A percentile compares a stretch with the other conserved stretches of the same genome.
Evolutionary conservation across 345 rosid genomes (phyloP).

Genomic region (Hibiscus syriacus): DNA sequence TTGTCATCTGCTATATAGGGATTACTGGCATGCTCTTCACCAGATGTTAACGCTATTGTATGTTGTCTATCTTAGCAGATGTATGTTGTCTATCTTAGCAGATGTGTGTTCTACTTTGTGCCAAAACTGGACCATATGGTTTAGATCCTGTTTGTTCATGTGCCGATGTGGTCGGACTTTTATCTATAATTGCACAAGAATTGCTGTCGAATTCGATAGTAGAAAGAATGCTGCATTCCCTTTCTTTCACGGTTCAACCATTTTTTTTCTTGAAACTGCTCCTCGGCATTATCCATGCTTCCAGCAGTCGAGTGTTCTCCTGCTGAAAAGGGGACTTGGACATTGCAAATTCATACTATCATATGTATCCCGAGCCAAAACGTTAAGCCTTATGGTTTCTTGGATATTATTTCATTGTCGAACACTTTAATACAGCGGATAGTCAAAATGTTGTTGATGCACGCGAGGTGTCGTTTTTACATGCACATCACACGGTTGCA

Average conservation of each 20-base stretch:
- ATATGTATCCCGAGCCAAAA: conserved; percentile 70
- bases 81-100: conserved; percentile 89
- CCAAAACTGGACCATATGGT: neutral
- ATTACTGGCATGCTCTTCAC: conserved; percentile 82
- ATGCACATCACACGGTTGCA: neutral
- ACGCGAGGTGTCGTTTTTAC: neutral
- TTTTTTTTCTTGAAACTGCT: neutral
- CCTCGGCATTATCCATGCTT: conserved; percentile 71
- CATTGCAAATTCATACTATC: conserved; percentile 76
- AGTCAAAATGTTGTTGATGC: too few relatives aligned
- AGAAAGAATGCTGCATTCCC: neutral
- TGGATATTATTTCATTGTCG: too few relatives aligned
- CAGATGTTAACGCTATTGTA: conserved; percentile 56
- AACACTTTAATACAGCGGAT: too few relatives aligned
- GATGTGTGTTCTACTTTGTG: conserved; percentile 48
- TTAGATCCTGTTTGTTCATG: neutral
- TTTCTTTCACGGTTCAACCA: neutral
- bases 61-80: too few relatives aligned
- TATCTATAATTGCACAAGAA: neutral
- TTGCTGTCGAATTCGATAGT: neutral
- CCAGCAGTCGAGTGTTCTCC: conserved; percentile 80
- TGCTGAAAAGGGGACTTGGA: conserved; percentile 36
- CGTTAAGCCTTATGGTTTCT: conserved; percentile 1
- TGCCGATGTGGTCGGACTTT: neutral
- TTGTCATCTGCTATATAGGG: conserved; percentile 33